These are phyloP conservation scores for Cyclotella choctawhatcheeana DNA, from an alignment of 108 stramenopile genomes.

Conservation along the genomic window DNA sequence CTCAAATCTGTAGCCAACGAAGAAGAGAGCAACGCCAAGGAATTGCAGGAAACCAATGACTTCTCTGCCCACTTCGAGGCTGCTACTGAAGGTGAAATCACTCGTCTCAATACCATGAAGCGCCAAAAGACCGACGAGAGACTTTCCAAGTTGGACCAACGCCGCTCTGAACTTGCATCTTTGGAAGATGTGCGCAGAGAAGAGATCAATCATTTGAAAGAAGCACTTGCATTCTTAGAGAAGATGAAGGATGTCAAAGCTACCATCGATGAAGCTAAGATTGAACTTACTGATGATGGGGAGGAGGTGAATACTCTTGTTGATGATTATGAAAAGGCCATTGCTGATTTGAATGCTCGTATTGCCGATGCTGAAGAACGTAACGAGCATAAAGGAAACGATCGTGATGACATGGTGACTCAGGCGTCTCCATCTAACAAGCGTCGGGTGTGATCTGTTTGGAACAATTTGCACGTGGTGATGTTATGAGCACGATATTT, in stretches of 20 bases:
- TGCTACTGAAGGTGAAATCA: conserved; percentile 39
- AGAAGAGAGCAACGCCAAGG: conserved; percentile 8
- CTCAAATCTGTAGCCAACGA: conserved; percentile 9
- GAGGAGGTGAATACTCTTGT: conserved; percentile 10
- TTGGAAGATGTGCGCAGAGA: conserved; percentile 28
- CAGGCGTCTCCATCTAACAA: conserved; percentile 8
- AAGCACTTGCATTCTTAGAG: conserved; percentile 8
- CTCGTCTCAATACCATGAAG: conserved; percentile 34
- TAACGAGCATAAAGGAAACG: not conserved
- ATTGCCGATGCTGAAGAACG: not conserved
- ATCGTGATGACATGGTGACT: conserved; percentile 21
- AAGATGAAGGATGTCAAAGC: conserved; percentile 27
- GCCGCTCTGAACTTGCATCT: conserved; percentile 35
- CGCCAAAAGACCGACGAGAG: conserved; percentile 34
- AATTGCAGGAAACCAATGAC: conserved; percentile 33
- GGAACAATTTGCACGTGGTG: not conserved
- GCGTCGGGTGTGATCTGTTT: not conserved
- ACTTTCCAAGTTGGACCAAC: conserved; percentile 33
- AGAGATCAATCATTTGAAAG: conserved; percentile 26
- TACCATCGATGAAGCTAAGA: conserved; percentile 25
- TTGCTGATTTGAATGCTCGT: conserved; percentile 15
- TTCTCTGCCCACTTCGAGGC: conserved; percentile 39
- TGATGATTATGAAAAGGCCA: not conserved
- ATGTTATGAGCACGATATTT: too few species aligned
- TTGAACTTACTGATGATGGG: conserved; percentile 24